phyloP scores from a whole-genome alignment of 2,329 filamentous ascomycete species.

The Epichloe bromicola region DNA sequence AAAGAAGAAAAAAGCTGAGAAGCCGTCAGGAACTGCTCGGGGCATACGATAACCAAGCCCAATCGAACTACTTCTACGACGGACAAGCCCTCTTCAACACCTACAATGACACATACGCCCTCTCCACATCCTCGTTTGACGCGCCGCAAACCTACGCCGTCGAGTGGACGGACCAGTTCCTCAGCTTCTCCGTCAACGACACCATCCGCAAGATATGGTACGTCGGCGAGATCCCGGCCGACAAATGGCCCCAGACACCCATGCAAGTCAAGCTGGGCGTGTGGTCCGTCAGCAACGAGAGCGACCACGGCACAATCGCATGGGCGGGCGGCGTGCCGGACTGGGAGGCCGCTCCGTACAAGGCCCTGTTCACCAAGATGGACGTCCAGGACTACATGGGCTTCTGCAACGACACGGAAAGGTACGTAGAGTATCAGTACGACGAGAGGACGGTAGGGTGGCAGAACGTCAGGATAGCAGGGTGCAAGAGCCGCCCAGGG shows the following conservation, averaged over 20 bases:
- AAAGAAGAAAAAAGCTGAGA: not conserved
- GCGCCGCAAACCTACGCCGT: slow-evolving; percentile 51
- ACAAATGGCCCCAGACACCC: slow-evolving; percentile 54
- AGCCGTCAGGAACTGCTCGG: slow-evolving; percentile 15
- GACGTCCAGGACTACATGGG: slow-evolving; percentile 18
- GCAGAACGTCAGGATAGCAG: slow-evolving; percentile 16
- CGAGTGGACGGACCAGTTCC: slow-evolving; percentile 48
- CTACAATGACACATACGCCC: slow-evolving; percentile 34
- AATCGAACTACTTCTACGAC: slow-evolving; percentile 72
- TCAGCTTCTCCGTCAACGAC: slow-evolving; percentile 48
- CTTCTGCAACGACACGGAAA: slow-evolving; percentile 12
- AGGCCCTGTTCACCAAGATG: slow-evolving; percentile 14
- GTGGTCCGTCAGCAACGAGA: slow-evolving; percentile 36
- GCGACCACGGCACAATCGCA: slow-evolving; percentile 45
- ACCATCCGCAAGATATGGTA: slow-evolving; percentile 17
- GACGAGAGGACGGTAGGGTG: slow-evolving; percentile 15
- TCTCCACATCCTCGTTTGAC: slow-evolving; percentile 25
- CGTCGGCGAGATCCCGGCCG: slow-evolving; percentile 33
- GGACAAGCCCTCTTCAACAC: slow-evolving; percentile 40
- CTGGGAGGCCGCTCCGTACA: slow-evolving; percentile 16
- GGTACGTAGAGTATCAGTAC: slow-evolving; percentile 16
- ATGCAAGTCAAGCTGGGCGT: slow-evolving; percentile 52
- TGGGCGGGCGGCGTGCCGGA: slow-evolving; percentile 50
- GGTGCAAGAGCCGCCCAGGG: slow-evolving; percentile 13
- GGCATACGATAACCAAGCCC: slow-evolving; percentile 40